Evolutionary conservation across 2,329 filamentous ascomycete genomes (phyloP).

Genomic region (Intubia oerlemansii): DNA sequence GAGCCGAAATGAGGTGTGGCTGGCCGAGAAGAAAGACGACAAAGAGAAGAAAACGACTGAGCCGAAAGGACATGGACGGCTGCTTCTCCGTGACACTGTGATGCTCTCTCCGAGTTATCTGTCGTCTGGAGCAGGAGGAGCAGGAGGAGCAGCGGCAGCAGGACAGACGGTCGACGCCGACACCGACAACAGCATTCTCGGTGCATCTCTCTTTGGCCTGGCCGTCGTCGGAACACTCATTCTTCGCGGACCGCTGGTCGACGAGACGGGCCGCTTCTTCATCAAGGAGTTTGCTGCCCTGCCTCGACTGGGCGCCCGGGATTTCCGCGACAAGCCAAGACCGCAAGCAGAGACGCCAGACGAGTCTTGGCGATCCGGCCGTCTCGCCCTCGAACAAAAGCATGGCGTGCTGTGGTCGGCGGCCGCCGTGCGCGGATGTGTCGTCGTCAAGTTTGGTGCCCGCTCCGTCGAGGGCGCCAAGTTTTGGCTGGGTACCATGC

Average conservation of each 20-base stretch:
- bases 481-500: slow-evolving; percentile 57
- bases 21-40: slow-evolving; percentile 10
- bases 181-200: slow-evolving; percentile 16
- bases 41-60: no score
- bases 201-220: slow-evolving; percentile 48
- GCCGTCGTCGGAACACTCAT: slow-evolving; percentile 73
- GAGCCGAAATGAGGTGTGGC: slow-evolving; percentile 77
- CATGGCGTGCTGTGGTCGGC: slow-evolving; percentile 61
- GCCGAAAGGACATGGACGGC: no score
- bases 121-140: no score
- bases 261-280: slow-evolving; percentile 49
- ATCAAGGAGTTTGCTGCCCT: slow-evolving; percentile 55
- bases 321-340: slow-evolving; percentile 17
- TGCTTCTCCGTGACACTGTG: slow-evolving; percentile 72
- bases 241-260: slow-evolving; percentile 51
- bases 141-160: neutral
- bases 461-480: slow-evolving; percentile 61
- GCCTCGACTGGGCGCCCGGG: slow-evolving; percentile 49
- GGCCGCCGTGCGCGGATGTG: slow-evolving; percentile 58
- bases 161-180: neutral
- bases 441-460: slow-evolving; percentile 81
- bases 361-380: no score
- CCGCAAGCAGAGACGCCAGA: no score
- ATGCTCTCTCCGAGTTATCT: slow-evolving; percentile 28
- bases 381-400: slow-evolving; percentile 35